Conservation (phyloP, 2,329 filamentous ascomycete species). For the Huntiella bhutanensis region DNA sequence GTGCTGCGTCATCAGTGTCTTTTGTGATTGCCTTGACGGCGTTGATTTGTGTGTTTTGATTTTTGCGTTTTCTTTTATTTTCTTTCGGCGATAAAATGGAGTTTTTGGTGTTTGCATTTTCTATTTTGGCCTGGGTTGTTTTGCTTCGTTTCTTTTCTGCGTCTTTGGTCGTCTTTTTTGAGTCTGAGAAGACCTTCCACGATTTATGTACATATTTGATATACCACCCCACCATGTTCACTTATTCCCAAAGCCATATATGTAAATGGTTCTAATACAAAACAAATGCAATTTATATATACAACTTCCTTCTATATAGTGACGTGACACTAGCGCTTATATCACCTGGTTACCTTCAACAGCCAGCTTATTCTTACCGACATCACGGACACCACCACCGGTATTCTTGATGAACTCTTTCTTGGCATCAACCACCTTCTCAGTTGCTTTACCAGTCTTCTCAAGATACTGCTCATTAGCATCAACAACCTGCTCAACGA, state of each 20-base stretch:
- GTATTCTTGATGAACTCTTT: conserved; percentile 3
- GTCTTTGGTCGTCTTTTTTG: neutral
- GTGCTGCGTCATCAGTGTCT: conserved; percentile 10
- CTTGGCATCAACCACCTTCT: conserved; percentile 1
- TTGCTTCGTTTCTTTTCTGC: neutral
- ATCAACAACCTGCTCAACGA: neutral
- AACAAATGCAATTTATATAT: conserved; percentile 1
- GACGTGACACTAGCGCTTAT: neutral
- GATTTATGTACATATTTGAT: too few relatives aligned
- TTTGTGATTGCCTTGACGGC: conserved; percentile 10
- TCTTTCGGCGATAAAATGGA: neutral
- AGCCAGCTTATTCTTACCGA: conserved; percentile 1
- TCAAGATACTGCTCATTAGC: neutral
- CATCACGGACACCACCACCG: neutral
- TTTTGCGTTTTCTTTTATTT: neutral
- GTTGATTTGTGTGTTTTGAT: conserved; percentile 10
- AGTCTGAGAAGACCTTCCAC: neutral
- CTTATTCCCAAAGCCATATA: too few relatives aligned
- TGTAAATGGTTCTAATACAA: too few relatives aligned
- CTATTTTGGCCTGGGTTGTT: neutral
- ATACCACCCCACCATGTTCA: too few relatives aligned
- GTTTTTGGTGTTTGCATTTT: neutral
- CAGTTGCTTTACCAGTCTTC: too few relatives aligned
- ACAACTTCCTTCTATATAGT: neutral
- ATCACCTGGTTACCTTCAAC: conserved; percentile 4